phyloP scores from a whole-genome alignment of 1,139 yeast genomes.

The Meyerozyma elateridarum region DNA sequence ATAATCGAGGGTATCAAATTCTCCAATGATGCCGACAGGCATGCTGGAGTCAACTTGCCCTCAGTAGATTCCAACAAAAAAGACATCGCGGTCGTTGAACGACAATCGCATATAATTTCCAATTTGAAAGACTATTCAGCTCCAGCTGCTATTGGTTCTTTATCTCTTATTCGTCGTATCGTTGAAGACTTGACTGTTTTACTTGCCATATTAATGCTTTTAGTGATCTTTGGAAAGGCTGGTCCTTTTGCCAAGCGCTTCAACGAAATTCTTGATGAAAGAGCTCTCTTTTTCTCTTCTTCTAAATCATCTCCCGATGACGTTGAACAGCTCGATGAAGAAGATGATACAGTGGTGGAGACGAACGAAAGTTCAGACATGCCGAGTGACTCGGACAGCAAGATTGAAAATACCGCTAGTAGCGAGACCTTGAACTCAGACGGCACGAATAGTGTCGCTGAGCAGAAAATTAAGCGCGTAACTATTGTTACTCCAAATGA shows the following conservation, averaged over 20 bases:
- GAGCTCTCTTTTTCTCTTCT: not conserved
- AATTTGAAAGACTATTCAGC: not conserved
- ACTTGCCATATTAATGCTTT: slow-evolving; percentile 24
- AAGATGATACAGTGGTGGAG: slow-evolving; percentile 4
- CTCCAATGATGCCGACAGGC: slow-evolving; percentile 15
- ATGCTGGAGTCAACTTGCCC: not conserved
- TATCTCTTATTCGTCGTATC: slow-evolving; percentile 26
- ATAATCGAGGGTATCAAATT: slow-evolving; percentile 38
- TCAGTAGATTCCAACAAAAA: not conserved
- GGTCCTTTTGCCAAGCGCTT: slow-evolving; percentile 15
- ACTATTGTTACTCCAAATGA: slow-evolving; percentile 27
- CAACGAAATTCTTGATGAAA: too few relatives aligned
- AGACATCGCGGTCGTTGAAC: slow-evolving; percentile 1
- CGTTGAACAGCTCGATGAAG: slow-evolving; percentile 11
- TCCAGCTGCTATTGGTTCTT: slow-evolving; percentile 5
- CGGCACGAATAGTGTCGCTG: not conserved
- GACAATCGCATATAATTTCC: not conserved
- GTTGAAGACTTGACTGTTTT: slow-evolving; percentile 49
- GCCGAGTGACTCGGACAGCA: slow-evolving; percentile 12
- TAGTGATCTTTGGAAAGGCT: slow-evolving; percentile 36
- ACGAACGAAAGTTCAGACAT: slow-evolving; percentile 14
- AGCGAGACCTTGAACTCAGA: not conserved
- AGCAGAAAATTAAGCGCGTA: slow-evolving; percentile 20
- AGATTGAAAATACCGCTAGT: slow-evolving; percentile 7
- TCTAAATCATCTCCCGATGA: slow-evolving; percentile 9